phyloP scores from a whole-genome alignment of 139 green algal species.

The Haematococcus lacustris region DNA sequence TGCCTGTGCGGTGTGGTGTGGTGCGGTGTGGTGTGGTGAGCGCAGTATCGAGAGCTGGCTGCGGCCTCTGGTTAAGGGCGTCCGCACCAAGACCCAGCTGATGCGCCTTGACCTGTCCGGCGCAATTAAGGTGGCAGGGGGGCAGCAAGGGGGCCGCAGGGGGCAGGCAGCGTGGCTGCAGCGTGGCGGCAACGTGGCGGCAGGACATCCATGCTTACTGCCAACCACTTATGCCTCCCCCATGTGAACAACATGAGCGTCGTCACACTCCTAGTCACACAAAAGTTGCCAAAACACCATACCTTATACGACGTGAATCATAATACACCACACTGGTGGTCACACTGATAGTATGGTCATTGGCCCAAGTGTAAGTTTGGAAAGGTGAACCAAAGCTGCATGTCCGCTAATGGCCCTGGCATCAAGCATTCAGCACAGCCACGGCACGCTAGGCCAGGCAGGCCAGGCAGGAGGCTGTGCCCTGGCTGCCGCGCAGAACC shows the following conservation, averaged over 20 bases:
- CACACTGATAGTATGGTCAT: not conserved
- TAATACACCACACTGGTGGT: too few relatives aligned
- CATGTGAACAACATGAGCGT: not conserved
- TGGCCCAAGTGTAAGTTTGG: too few relatives aligned
- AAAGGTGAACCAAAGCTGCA: too few relatives aligned
- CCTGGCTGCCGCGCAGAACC: not conserved
- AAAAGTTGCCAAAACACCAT: not conserved
- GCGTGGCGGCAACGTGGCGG: not conserved
- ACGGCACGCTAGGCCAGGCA: too few relatives aligned
- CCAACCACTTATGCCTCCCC: not conserved
- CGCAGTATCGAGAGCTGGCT: constrained; percentile 25
- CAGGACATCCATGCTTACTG: too few relatives aligned
- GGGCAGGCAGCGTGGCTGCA: not conserved
- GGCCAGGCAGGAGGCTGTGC: too few relatives aligned
- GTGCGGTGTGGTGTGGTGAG: too few relatives aligned
- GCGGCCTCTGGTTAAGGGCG: constrained; percentile 24
- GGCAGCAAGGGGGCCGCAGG: not conserved
- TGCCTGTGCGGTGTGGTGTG: not conserved
- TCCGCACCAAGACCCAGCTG: constrained; percentile 21
- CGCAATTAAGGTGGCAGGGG: constrained; percentile 13
- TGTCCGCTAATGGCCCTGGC: not conserved
- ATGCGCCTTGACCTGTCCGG: constrained; percentile 16
- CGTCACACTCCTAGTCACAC: not conserved
- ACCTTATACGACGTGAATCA: too few relatives aligned
- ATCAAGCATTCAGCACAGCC: too few relatives aligned